Evolutionary conservation across 2,329 filamentous ascomycete species (phyloP).

Genomic region (Thielaviopsis euricoi): DNA sequence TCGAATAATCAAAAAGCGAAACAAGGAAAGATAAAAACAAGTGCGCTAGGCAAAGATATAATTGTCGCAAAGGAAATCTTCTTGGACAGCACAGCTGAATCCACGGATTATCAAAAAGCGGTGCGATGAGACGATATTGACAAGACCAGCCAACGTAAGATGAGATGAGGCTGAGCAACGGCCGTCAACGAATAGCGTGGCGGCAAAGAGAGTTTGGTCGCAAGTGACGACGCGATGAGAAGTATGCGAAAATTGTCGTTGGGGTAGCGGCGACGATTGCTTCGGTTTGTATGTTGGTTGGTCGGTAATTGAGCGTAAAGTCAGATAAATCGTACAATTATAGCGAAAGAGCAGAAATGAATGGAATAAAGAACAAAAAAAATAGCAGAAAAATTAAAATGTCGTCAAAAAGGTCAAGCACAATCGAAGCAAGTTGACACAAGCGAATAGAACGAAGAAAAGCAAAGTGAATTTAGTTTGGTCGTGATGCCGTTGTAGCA

Average conservation of each 20-base stretch:
- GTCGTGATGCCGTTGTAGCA: background rate
- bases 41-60: background rate
- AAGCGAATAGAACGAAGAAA: background rate
- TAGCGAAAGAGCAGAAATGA: background rate
- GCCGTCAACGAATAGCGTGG: background rate
- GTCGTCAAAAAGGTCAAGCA: background rate
- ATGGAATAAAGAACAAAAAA: background rate
- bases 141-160: background rate
- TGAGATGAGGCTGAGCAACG: background rate
- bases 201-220: too few species aligned
- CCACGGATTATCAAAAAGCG: background rate
- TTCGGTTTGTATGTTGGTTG: too few species aligned
- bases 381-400: background rate
- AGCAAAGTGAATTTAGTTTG: background rate
- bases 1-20: background rate
- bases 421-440: constrained; percentile 1
- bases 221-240: background rate
- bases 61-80: background rate
- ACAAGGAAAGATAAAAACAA: background rate
- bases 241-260: background rate
- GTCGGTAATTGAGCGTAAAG: background rate
- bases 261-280: background rate
- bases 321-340: background rate
- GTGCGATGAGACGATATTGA: background rate
- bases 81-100: background rate